Percentiles rank a stretch among this genome's conserved stretches.
Evolutionary conservation across 1,139 yeast species (phyloP).

Genomic region (Chernovozyma aurita): DNA sequence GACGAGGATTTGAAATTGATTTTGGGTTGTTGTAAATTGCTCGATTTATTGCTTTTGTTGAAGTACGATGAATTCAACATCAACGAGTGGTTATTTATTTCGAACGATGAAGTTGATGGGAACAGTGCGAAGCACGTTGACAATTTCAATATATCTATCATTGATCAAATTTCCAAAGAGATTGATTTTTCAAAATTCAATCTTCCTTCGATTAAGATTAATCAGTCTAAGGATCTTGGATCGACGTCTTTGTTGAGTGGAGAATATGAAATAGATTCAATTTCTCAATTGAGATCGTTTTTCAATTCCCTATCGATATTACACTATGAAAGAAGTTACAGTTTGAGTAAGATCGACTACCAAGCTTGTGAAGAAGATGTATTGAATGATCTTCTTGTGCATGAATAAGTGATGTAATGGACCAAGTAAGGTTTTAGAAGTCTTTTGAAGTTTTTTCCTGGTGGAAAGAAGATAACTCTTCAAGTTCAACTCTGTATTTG

Average conservation of each 20-base stretch:
- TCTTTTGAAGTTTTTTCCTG: not conserved
- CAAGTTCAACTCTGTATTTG: no score
- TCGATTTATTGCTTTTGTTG: conserved; percentile 67
- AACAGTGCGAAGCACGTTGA: not conserved
- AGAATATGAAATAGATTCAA: conserved; percentile 34
- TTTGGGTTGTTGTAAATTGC: conserved; percentile 65
- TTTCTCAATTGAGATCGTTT: conserved; percentile 59
- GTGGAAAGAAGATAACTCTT: no score
- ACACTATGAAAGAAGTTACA: conserved; percentile 69
- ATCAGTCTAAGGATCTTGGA: conserved; percentile 16
- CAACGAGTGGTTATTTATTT: conserved; percentile 81
- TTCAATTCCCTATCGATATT: conserved; percentile 68
- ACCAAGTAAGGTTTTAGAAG: not conserved
- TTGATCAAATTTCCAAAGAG: conserved; percentile 45
- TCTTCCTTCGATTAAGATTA: conserved; percentile 28
- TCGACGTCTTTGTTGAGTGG: conserved; percentile 47
- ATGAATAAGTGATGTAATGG: conserved; percentile 1
- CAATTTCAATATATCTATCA: conserved; percentile 36
- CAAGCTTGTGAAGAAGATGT: conserved; percentile 51
- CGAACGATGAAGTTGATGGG: conserved; percentile 22
- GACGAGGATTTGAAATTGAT: conserved; percentile 40
- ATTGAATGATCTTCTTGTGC: conserved; percentile 36
- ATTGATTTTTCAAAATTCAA: conserved; percentile 35
- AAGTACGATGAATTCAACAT: conserved; percentile 76
- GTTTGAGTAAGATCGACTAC: conserved; percentile 47